Base-by-base conservation (phyloP, 2,329 filamentous ascomycete genomes). In the Phyllosticta citriasiana region DNA sequence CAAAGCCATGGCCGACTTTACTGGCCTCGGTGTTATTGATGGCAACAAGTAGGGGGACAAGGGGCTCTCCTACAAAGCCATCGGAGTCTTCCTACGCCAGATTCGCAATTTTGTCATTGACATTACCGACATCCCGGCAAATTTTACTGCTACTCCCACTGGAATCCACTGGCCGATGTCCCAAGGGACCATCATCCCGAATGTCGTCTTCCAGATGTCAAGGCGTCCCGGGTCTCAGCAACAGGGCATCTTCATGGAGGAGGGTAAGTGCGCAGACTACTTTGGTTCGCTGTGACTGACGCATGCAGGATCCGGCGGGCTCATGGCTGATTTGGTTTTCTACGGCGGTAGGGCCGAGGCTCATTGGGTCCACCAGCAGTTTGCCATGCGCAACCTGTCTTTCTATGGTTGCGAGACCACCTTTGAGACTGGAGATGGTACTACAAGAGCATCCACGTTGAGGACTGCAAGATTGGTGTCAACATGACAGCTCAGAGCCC, bases 91-190 rank as follows among this genome's bases (percentile, higher is more conserved):
- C 72, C 85, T 79, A 68, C 78, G 85, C 53, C 82, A 85, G 65
- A 79, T 88, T 62, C 78, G 84, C 8, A 89, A 89, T 67, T 78
- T 89, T 56, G 75, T 85, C 60, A 76, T 89, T 50, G 86, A 89
- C 67, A 75, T 79, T 47, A 84, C 80, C 1, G 71, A 72, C 1
- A 76, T 84, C 0, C 76, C 79, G 25, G 70, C 79, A 0, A 66
- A 72, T n/a, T 76, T 73, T 8, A 68, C 74, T 2, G 76, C 79
- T 1, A 76, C 79, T 22, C 40, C 40, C 5, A 60, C 57, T 12
- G 74, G 76, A 30, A 70, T 79, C 19, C 76, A 79, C 58, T 79
- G 76, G 76, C 75, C 74, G 4, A 76, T 73, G 19, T 74, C 74
- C n/a, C 77, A 79, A 62, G 74, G 74, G 0, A 79, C 77, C 1